Evolutionary conservation across 345 rosid genomes (phyloP).

Genomic region (Psidium friedrichsthalianum): DNA sequence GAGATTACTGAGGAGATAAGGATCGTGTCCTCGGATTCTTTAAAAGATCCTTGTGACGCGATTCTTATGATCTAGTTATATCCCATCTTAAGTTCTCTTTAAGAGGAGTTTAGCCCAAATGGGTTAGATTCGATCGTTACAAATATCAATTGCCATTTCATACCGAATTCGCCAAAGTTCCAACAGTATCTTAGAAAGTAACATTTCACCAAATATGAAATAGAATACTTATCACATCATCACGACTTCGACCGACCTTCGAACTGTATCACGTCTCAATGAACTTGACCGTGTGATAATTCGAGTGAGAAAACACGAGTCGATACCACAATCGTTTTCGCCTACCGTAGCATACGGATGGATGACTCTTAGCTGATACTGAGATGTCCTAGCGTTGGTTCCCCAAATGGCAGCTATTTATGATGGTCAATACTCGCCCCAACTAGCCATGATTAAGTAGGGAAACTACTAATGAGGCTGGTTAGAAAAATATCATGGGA

Average conservation of each 20-base stretch:
- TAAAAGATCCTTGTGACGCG: not conserved
- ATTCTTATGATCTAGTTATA: not conserved
- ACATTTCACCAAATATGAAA: not conserved
- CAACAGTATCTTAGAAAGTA: not conserved
- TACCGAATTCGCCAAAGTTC: not conserved
- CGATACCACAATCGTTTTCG: too few relatives aligned
- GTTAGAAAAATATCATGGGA: not conserved
- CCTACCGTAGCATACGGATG: not conserved
- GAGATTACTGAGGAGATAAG: not conserved
- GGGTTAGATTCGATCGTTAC: not conserved
- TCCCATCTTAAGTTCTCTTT: not conserved
- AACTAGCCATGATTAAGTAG: not conserved
- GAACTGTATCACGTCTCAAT: not conserved
- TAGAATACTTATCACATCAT: not conserved
- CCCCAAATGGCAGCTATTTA: not conserved
- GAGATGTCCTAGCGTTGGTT: not conserved
- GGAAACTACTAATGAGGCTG: not conserved
- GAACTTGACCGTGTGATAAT: not conserved
- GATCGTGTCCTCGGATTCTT: not conserved
- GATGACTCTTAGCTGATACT: not conserved
- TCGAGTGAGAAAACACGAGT: not conserved
- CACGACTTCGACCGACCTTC: not conserved
- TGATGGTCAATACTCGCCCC: not conserved
- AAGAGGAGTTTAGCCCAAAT: not conserved
- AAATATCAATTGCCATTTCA: not conserved